phyloP scores from a whole-genome alignment of 768 basidiomycete species.

The Rhizopogon vinicolor region DNA sequence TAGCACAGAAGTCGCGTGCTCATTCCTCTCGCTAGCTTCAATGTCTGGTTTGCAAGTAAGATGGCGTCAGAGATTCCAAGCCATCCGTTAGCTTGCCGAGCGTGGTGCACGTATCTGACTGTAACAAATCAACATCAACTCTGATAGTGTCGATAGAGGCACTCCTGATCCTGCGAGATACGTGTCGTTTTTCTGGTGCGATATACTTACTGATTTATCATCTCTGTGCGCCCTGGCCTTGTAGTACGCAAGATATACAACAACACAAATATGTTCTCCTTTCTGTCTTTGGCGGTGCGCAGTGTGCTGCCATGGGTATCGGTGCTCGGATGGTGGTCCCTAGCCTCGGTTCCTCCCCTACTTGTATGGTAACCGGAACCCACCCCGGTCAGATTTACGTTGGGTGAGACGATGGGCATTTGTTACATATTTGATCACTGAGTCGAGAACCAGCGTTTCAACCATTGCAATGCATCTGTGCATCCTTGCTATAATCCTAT shows the following conservation, averaged over 20 bases:
- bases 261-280: constrained; percentile 1
- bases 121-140: constrained; percentile 3
- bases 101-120: constrained; percentile 16
- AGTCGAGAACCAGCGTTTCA: constrained; percentile 6
- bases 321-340: too few species aligned
- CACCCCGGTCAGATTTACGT: constrained; percentile 13
- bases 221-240: not conserved
- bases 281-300: too few species aligned
- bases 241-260: constrained; percentile 16
- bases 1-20: not conserved
- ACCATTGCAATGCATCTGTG: constrained; percentile 12
- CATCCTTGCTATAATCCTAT: constrained; percentile 16
- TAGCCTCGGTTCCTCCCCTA: too few species aligned
- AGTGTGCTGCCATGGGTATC: too few species aligned
- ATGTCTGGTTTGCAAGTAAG: constrained; percentile 15
- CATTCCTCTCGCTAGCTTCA: constrained; percentile 10
- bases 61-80: constrained; percentile 10
- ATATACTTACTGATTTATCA: not conserved
- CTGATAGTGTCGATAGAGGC: constrained; percentile 9
- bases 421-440: not conserved
- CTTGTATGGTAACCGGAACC: constrained; percentile 9
- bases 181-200: not conserved
- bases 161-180: constrained; percentile 16
- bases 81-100: constrained; percentile 4
- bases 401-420: constrained; percentile 7